These are phyloP conservation scores for Phytophthora ohioensis DNA, from an alignment of 352 stramenopile genomes.

Conservation along the genomic window DNA sequence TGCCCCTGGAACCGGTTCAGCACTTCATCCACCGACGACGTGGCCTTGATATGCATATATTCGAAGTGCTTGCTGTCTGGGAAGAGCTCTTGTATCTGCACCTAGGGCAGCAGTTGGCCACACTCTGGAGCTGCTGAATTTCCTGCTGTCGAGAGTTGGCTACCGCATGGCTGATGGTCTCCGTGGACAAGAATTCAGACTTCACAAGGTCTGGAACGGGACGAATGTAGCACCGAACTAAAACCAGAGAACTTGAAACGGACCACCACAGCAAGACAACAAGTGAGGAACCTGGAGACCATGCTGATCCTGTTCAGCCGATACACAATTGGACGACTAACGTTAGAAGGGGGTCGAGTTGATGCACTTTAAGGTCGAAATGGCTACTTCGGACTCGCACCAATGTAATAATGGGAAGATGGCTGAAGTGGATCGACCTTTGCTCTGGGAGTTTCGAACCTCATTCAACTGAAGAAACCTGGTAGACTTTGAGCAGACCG, in stretches of 20 bases:
- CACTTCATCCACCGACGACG: slow-evolving; percentile 45
- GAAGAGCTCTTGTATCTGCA: slow-evolving; percentile 77
- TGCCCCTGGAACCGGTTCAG: slow-evolving; percentile 43
- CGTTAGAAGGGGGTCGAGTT: too few relatives aligned
- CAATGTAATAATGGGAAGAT: too few relatives aligned
- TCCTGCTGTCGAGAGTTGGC: slow-evolving; percentile 18
- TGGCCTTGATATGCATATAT: slow-evolving; percentile 83
- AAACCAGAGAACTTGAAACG: slow-evolving; percentile 6
- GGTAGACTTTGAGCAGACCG: too few relatives aligned
- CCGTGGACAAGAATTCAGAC: slow-evolving; percentile 12
- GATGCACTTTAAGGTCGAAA: slow-evolving; percentile 2
- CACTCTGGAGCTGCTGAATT: slow-evolving; percentile 39
- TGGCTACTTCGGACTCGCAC: background rate
- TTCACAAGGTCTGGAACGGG: background rate
- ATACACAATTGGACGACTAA: slow-evolving; percentile 28
- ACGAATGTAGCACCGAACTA: slow-evolving; percentile 28
- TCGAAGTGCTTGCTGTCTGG: slow-evolving; percentile 91
- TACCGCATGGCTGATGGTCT: slow-evolving; percentile 8
- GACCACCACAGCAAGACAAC: slow-evolving; percentile 22
- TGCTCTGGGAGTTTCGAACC: background rate
- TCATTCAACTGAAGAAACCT: background rate
- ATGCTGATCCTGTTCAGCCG: slow-evolving; percentile 17
- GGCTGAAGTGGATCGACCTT: background rate
- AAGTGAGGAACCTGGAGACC: slow-evolving; percentile 5
- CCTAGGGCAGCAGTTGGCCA: slow-evolving; percentile 67